Percentiles rank a stretch among this genome's conserved stretches.
phyloP scores from a whole-genome alignment of 345 rosid species.

The Mangifera indica region DNA sequence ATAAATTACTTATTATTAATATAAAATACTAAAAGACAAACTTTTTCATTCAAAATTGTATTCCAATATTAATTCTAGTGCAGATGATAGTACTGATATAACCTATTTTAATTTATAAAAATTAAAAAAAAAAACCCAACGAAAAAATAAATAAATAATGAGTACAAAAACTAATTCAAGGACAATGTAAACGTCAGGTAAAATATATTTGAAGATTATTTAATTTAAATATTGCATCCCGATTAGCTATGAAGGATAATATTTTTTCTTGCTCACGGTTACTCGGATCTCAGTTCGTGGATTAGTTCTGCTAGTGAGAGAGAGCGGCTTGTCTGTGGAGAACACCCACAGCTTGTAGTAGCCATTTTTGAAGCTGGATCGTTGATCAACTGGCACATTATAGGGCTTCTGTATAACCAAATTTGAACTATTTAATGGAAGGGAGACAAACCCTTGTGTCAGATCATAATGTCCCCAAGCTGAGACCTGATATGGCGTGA shows the following conservation, averaged over 20 bases:
- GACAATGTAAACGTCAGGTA: too few relatives aligned
- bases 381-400: background rate
- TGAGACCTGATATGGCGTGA: background rate
- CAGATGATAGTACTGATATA: too few relatives aligned
- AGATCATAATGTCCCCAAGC: background rate
- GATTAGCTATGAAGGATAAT: background rate
- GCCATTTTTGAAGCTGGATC: background rate
- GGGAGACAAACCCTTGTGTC: background rate
- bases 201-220: too few relatives aligned
- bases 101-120: too few relatives aligned
- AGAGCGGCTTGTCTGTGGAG: slow-evolving; percentile 31
- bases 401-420: background rate
- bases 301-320: slow-evolving; percentile 14
- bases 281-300: slow-evolving; percentile 32
- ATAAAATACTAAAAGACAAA: too few relatives aligned
- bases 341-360: slow-evolving; percentile 18
- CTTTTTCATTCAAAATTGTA: too few relatives aligned
- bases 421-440: background rate
- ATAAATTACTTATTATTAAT: too few relatives aligned
- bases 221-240: too few relatives aligned
- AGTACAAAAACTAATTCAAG: too few relatives aligned
- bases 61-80: too few relatives aligned
- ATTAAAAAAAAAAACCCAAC: too few relatives aligned
- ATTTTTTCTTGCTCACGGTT: background rate
- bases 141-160: too few relatives aligned